Evolutionary conservation across 371 early-diverging fungal species (phyloP), one percentile per base, ranked within the genome.

Genomic region (Choanephora cucurbitarum): DNA sequence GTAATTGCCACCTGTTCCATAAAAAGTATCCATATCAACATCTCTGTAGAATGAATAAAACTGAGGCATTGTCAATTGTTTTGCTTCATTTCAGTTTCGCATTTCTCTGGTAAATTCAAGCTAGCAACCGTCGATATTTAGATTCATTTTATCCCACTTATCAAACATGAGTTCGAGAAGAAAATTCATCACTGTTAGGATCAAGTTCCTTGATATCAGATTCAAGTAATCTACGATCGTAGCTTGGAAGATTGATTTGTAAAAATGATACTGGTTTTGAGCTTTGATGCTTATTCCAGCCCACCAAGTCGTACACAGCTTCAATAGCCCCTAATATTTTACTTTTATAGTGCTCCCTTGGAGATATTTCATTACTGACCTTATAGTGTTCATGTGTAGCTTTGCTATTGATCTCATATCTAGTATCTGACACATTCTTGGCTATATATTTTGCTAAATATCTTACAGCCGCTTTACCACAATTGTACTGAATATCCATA

Each of bases 401-500:
- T 14, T 15, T 24, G 24, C 42, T 33, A 48, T n/a, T n/a, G 18
- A 19, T 42, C 1, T 40, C 21, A 10, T 17, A 41, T 13, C 7
- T 9, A 2, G 8, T 17, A 17, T 52, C 41, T 21, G 5, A n/a
- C n/a, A n/a, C 34, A 23, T 9, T 0, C 23, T 47, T 55, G 5
- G 45, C 37, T 14, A 55, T 19, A 24, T 55, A 44, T 18, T 55
- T 55, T 18, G 55, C 47, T n/a, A 55, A n/a, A 28, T 47, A 55
- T 17, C 19, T n/a, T 8, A 42, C 9, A 0, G 43, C 52, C n/a
- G 3, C 6, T 11, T 6, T 6, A 21, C 53, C 33, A n/a, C n/a
- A n/a, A n/a, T n/a, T n/a, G n/a, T n/a, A n/a, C n/a, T n/a, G n/a
- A n/a, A n/a, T n/a, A n/a, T n/a, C n/a, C n/a, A n/a, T n/a, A n/a